These are phyloP conservation scores for Deinandra increscens DNA, from an alignment of 129 eudicot species.

Conservation along the genomic window DNA sequence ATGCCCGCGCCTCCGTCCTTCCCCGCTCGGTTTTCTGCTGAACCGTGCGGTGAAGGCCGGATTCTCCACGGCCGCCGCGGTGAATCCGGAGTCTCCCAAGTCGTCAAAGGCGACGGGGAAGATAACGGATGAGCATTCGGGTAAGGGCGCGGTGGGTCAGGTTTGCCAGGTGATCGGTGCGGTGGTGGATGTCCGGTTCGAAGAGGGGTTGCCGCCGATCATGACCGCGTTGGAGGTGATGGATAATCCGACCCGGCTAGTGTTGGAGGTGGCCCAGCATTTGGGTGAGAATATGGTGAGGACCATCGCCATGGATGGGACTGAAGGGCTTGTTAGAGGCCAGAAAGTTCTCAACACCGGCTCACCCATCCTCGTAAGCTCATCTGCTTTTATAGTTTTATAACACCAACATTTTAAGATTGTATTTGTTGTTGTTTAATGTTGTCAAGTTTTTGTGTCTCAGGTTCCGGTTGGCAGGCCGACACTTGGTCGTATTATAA, in stretches of 20 bases:
- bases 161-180: constrained; percentile 97
- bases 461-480: constrained; percentile 95
- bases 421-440: too few species aligned
- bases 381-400: too few species aligned
- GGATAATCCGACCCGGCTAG: constrained; percentile 66
- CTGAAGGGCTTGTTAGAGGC: constrained; percentile 95
- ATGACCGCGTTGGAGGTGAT: constrained; percentile 87
- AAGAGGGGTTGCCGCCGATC: constrained; percentile 89
- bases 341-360: constrained; percentile 91
- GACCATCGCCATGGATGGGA: constrained; percentile 98
- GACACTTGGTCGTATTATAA: constrained; percentile 94
- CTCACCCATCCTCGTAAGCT: constrained; percentile 80
- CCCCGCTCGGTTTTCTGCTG: constrained; percentile 25
- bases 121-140: constrained; percentile 69
- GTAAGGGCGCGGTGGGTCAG: constrained; percentile 74
- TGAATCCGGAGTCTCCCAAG: constrained; percentile 31
- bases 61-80: constrained; percentile 35
- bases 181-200: constrained; percentile 82
- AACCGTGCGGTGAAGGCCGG: constrained; percentile 17
- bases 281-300: constrained; percentile 86
- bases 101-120: constrained; percentile 37
- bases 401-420: too few species aligned
- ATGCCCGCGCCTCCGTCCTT: constrained; percentile 20
- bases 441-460: background rate
- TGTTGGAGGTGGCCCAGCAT: constrained; percentile 92